These are phyloP conservation scores for Chlamydomonas incerta DNA, from an alignment of 139 green algal species.

Conservation along the genomic window DNA sequence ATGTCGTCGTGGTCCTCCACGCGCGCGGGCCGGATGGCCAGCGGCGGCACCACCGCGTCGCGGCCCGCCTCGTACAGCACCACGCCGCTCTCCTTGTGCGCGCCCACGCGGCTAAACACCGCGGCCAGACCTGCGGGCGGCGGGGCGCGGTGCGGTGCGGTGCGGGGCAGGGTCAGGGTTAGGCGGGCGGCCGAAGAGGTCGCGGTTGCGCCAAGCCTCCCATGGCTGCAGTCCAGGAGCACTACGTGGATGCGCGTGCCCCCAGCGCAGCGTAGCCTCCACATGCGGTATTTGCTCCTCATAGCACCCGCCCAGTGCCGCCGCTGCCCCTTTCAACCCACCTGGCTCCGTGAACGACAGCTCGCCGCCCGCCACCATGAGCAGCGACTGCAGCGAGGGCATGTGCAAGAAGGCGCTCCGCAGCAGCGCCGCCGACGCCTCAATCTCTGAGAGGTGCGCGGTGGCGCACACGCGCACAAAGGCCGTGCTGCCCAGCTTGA, in stretches of 20 bases:
- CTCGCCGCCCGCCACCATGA: slow-evolving; percentile 51
- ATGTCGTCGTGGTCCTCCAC: slow-evolving; percentile 80
- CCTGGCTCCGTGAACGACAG: slow-evolving; percentile 36
- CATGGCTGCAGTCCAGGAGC: no score
- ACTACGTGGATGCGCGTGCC: no score
- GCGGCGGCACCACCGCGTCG: slow-evolving; percentile 45
- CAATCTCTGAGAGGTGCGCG: slow-evolving; percentile 23
- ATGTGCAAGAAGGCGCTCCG: slow-evolving; percentile 35
- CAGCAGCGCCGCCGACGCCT: slow-evolving; percentile 44
- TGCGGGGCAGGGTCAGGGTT: neutral
- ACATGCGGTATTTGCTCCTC: no score
- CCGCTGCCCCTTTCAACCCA: neutral
- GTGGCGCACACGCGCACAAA: slow-evolving; percentile 31
- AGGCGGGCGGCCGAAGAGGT: no score
- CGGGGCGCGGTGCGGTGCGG: no score
- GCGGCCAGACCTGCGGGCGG: slow-evolving; percentile 29
- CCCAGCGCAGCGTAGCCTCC: no score
- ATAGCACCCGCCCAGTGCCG: no score
- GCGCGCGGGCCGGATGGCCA: slow-evolving; percentile 55
- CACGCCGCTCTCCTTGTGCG: neutral
- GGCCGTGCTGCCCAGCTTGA: slow-evolving; percentile 34
- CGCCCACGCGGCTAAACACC: slow-evolving; percentile 19
- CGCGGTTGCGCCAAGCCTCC: no score
- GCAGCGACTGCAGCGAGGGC: slow-evolving; percentile 26
- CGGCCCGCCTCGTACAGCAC: slow-evolving; percentile 33